These are phyloP conservation scores for Syzygium malaccense DNA, from an alignment of 441 rosid species.

Conservation along the genomic window DNA sequence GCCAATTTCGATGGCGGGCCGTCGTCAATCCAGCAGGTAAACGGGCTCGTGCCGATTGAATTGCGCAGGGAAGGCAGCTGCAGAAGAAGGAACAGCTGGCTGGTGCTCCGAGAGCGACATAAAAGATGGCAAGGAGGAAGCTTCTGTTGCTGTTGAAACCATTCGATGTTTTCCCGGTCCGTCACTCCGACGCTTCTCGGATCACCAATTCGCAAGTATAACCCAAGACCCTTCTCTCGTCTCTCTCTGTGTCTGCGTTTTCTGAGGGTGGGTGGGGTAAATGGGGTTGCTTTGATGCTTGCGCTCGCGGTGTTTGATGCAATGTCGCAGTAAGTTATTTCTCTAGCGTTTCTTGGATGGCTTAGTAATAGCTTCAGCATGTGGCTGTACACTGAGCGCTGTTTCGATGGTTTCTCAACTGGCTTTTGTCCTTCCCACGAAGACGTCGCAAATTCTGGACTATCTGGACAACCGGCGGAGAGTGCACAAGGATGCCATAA, in stretches of 20 bases:
- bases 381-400: background rate
- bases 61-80: background rate
- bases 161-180: constrained; percentile 45
- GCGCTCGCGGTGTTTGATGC: constrained; percentile 25
- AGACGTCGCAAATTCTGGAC: constrained; percentile 23
- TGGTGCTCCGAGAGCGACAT: background rate
- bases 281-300: background rate
- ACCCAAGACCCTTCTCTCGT: background rate
- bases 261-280: background rate
- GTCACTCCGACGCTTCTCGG: constrained; percentile 24
- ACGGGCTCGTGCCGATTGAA: background rate
- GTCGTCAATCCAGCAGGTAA: background rate
- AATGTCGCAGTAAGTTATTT: constrained; percentile 11
- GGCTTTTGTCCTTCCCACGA: background rate
- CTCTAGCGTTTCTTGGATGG: background rate
- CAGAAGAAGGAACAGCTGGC: background rate
- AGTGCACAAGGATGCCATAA: constrained; percentile 59
- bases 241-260: background rate
- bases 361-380: background rate
- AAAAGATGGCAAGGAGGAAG: constrained; percentile 54
- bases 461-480: constrained; percentile 50
- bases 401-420: background rate
- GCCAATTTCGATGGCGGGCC: background rate
- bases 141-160: constrained; percentile 76
- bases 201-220: constrained; percentile 44